Evolutionary conservation across 2,329 filamentous ascomycete genomes (phyloP).

Genomic region (Chrysosphaeria jannelii): DNA sequence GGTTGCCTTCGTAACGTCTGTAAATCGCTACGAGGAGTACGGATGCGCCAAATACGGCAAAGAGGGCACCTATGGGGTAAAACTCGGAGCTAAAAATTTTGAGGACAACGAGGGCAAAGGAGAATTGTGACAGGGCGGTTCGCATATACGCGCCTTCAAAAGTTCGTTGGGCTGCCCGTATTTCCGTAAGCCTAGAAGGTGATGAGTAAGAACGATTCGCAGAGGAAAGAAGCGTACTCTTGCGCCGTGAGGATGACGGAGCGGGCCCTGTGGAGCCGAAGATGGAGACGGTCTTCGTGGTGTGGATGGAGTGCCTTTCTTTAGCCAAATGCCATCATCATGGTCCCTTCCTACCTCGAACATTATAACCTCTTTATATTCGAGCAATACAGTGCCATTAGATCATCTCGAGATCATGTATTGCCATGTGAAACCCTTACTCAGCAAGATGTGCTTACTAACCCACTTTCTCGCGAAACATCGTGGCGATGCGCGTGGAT

Average conservation of each 20-base stretch:
- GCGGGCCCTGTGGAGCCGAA: constrained; percentile 58
- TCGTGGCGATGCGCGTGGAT: too few species aligned
- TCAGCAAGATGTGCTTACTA: too few species aligned
- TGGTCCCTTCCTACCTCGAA: too few species aligned
- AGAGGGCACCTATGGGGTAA: constrained; percentile 86
- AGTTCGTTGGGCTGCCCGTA: constrained; percentile 79
- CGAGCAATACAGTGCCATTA: too few species aligned
- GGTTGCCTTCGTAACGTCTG: constrained; percentile 69
- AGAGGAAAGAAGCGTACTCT: too few species aligned
- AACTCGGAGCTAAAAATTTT: constrained; percentile 95
- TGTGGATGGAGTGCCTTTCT: constrained; percentile 12
- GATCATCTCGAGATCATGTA: too few species aligned
- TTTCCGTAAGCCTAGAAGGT: constrained; percentile 44
- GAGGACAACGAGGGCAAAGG: constrained; percentile 74
- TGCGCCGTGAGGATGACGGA: constrained; percentile 54
- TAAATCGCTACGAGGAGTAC: constrained; percentile 62
- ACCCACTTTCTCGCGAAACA: too few species aligned
- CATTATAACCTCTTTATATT: too few species aligned
- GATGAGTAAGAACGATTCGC: constrained; percentile 8
- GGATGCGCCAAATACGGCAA: constrained; percentile 69
- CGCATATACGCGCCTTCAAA: constrained; percentile 95
- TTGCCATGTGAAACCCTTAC: too few species aligned
- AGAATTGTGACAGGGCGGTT: constrained; percentile 82
- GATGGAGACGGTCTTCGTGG: constrained; percentile 42
- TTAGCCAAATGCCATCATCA: too few species aligned